Conservation (phyloP, 257 asterid genomes). For the Nicotiana tabacum region DNA sequence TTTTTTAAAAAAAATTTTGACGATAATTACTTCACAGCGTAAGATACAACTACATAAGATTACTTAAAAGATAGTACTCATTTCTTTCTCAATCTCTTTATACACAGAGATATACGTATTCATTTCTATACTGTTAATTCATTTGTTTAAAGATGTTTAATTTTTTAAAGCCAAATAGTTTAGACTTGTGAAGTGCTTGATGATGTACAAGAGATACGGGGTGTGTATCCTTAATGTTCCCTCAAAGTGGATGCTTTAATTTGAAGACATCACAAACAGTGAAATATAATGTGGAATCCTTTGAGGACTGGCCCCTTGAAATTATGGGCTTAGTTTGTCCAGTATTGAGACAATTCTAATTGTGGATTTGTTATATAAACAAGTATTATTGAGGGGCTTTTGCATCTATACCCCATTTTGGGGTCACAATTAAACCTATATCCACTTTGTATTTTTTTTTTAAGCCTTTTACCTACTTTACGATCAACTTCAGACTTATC, state of each 20-base stretch:
- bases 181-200: neutral
- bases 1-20: too few species aligned
- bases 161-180: neutral
- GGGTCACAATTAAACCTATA: too few species aligned
- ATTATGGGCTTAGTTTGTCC: conserved; percentile 1
- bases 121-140: too few species aligned
- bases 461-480: too few species aligned
- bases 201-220: conserved; percentile 9
- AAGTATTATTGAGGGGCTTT: neutral
- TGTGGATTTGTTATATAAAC: neutral
- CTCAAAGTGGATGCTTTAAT: neutral
- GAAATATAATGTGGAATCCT: neutral
- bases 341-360: neutral
- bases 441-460: too few species aligned
- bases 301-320: conserved; percentile 4
- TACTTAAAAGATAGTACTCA: too few species aligned
- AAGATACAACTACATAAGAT: too few species aligned
- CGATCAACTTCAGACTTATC: too few species aligned
- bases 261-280: neutral
- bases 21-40: too few species aligned
- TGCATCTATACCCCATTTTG: too few species aligned
- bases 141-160: neutral
- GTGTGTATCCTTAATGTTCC: neutral
- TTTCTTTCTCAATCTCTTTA: too few species aligned
- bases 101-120: too few species aligned